These are phyloP conservation scores for Diplosphaera chodatii DNA, from an alignment of 139 green algal species.

Conservation along the genomic window DNA sequence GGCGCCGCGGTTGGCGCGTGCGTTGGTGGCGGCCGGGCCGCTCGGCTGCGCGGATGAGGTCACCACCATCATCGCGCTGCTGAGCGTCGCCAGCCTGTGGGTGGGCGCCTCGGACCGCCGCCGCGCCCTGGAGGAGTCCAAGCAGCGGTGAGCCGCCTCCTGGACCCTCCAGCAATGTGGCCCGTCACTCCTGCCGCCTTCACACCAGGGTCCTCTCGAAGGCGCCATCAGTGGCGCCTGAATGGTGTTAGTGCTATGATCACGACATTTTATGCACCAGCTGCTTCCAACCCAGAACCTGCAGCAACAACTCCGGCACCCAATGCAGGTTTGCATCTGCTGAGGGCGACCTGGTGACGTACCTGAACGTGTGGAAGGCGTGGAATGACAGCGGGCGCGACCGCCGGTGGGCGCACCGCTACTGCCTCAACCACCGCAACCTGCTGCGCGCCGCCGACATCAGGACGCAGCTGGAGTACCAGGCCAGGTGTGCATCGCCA, in stretches of 20 bases:
- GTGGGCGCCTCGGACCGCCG: constrained; percentile 15
- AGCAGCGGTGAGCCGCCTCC: constrained; percentile 11
- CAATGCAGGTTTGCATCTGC: constrained; percentile 32
- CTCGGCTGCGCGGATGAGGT: constrained; percentile 59
- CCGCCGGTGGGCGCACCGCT: constrained; percentile 23
- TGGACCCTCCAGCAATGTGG: too few species aligned
- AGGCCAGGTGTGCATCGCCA: too few species aligned
- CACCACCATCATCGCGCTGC: constrained; percentile 52
- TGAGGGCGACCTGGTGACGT: constrained; percentile 66
- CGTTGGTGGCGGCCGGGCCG: constrained; percentile 44
- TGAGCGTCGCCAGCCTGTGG: constrained; percentile 45
- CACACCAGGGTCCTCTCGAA: too few species aligned
- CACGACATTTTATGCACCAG: too few species aligned
- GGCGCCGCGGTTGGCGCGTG: constrained; percentile 51
- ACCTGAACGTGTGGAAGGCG: constrained; percentile 73
- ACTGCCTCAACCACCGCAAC: constrained; percentile 64
- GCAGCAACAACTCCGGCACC: too few species aligned
- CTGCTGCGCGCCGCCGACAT: constrained; percentile 69
- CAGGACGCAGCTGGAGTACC: constrained; percentile 20
- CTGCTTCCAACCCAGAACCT: too few species aligned
- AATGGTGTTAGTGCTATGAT: too few species aligned
- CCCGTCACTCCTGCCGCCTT: too few species aligned
- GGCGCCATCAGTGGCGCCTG: too few species aligned
- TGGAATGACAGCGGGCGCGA: constrained; percentile 54
- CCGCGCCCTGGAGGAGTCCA: constrained; percentile 38